These are phyloP conservation scores for Solanum peruvianum DNA, from an alignment of 257 asterid genomes.

Conservation along the genomic window DNA sequence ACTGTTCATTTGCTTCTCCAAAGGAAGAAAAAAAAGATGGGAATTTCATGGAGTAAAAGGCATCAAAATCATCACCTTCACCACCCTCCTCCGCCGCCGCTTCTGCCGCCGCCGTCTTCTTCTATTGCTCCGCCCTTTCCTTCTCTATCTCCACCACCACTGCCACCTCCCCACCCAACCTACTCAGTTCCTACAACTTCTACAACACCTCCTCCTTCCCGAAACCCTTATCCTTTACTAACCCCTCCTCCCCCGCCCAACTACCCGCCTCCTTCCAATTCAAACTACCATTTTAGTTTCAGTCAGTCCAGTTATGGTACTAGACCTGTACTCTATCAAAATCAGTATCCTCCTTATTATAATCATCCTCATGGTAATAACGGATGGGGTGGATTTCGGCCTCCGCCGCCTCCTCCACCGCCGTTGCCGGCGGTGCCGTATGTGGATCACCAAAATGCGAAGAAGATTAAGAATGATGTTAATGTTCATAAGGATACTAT, in stretches of 20 bases:
- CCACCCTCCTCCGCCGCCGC: neutral
- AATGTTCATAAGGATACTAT: conserved; percentile 80
- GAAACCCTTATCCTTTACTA: conserved; percentile 14
- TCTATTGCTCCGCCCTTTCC: neutral
- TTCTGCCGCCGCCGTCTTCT: neutral
- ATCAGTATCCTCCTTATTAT: conserved; percentile 35
- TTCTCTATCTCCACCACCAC: conserved; percentile 1
- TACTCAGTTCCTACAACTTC: conserved; percentile 36
- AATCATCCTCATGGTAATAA: conserved; percentile 19
- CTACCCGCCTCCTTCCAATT: conserved; percentile 4
- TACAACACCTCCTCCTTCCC: conserved; percentile 28
- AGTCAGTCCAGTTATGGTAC: conserved; percentile 20
- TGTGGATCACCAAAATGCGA: conserved; percentile 72
- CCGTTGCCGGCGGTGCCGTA: conserved; percentile 48
- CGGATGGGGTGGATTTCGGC: conserved; percentile 37
- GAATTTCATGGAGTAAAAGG: conserved; percentile 49
- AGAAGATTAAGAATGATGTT: conserved; percentile 76
- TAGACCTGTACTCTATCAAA: conserved; percentile 28
- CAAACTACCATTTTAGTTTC: conserved; percentile 13
- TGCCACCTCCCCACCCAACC: conserved; percentile 17
- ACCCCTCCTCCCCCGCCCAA: conserved; percentile 16
- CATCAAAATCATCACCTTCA: conserved; percentile 23
- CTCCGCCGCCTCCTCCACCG: conserved; percentile 18
- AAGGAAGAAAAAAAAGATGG: conserved; percentile 15
- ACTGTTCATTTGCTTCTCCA: neutral